Base-by-base conservation (phyloP, 139 green algal species). In the Chlamydomonas asymmetrica region DNA sequence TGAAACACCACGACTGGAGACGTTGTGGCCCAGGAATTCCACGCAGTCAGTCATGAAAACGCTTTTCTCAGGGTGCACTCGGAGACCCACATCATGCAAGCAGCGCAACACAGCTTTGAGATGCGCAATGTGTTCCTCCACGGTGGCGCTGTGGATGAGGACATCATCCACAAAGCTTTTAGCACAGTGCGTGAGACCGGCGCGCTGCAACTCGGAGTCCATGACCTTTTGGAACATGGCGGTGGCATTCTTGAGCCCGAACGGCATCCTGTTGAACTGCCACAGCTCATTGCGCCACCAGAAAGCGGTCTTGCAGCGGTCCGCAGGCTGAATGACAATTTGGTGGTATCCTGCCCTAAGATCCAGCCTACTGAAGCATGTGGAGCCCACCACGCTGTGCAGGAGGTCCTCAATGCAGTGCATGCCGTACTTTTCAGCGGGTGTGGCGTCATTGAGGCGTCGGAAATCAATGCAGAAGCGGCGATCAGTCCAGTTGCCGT, bases 21-120 rank as follows among this genome's bases (percentile, higher is more conserved):
- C 61, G 10, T 78, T 27, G 39, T 84, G 72, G n/a, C 84, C 84
- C 9, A 89, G 65, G 59, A 70, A 89, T 3, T 73, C 54, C 13
- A 87, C n/a, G 16, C 16, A 43, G 5, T 73, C 37, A 38, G 45
- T 37, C 3, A 25, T 62, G 3, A 84, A 27, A 29, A 76, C 38
- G 18, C 43, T 80, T 45, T 84, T 84, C 4, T 40, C 22, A 16
- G 79, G 59, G 48, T 84, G 73, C 0, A 54, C 40, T 32, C 60
- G 29, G 23, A 84, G 50, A 1, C 69, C 69, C 20, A 73, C 40
- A 18, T 39, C 38, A 16, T 66, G 59, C 23, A 84, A 23, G 32
- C 41, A 45, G 3, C 37, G 22, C 13, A 75, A 37, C 66, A 80
- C 48, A 10, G 9, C 29, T 2, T 23, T 2, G 29, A 84, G n/a